These are phyloP conservation scores for Nymphaea thermarum DNA, from an alignment of 164 flowering plant species.

Conservation along the genomic window DNA sequence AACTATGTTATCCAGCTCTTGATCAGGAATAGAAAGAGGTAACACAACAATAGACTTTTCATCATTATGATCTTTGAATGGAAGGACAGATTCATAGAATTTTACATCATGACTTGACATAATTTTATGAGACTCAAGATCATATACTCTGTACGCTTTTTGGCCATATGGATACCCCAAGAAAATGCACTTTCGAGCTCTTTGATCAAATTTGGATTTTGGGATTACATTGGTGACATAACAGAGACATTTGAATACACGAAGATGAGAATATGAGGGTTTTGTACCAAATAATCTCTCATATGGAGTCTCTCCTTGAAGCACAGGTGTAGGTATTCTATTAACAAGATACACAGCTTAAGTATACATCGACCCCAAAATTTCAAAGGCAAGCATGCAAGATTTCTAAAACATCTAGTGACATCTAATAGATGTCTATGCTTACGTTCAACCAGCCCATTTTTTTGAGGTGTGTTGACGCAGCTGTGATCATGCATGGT, in stretches of 20 bases:
- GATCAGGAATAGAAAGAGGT: no score
- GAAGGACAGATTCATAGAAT: no score
- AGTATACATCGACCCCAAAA: not conserved
- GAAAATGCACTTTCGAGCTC: not conserved
- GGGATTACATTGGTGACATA: not conserved
- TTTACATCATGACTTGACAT: no score
- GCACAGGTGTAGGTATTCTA: no score
- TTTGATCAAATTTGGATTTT: not conserved
- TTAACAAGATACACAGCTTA: not conserved
- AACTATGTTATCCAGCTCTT: no score
- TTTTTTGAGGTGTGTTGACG: not conserved
- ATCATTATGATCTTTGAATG: no score
- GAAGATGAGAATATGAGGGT: not conserved
- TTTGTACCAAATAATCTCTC: no score
- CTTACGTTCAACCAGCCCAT: not conserved
- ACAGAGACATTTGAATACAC: conserved; percentile 1
- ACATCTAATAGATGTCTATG: not conserved
- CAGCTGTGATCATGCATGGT: not conserved
- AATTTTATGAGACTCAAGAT: no score
- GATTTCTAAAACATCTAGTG: not conserved
- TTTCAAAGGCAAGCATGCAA: not conserved
- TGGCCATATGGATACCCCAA: not conserved
- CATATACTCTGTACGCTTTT: no score
- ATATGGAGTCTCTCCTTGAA: no score
- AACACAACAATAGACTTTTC: no score